Base-by-base conservation (phyloP, 306 rosid genomes). In the Lupinus albus region DNA sequence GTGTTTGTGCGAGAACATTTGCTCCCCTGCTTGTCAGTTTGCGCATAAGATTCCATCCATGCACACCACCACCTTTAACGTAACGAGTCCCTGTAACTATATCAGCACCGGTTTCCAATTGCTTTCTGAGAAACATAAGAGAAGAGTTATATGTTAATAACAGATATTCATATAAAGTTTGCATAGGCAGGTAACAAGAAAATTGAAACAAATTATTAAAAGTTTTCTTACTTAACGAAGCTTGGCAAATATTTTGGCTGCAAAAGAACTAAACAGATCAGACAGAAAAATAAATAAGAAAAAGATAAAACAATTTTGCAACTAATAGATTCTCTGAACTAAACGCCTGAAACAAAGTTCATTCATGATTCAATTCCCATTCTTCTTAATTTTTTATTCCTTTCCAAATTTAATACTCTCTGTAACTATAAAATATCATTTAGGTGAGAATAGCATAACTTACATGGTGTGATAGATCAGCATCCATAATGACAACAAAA, bases 11-110 rank as follows among this genome's bases (percentile, higher is more conserved):
- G 42, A 93, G 97, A 77, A 93, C 99, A 80, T 93, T 93, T 16
- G 99, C 99, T 45, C 99, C 98, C 67, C 99, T 81, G 74, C 97
- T 93, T n/a, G 99, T 93, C 56, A 93, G 83, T 63, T 93, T 93
- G 82, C 97, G 96, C 96, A 93, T 89, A 60, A 93, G 97, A 85
- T 84, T 93, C 99, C 99, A 93, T 71, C 99, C 99, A 86, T 93
- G 96, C 47, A 93, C 96, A 63, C 97, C 96, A 1, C 99, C 99
- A 10, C 88, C 96, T 84, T 74, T 80, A 63, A 90, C 99, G 80
- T 93, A 93, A 49, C 97, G 93, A 59, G 99, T 93, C 63, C 99
- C 99, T 0, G 96, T 88, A 53, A 89, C 96, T 83, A 93, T 88
- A 77, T 84, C 88, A 38, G 99, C 99, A 74, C 87, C 84, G 53